Evolutionary conservation across 257 asterid genomes (phyloP).

Genomic region (Solanum appendiculatum): DNA sequence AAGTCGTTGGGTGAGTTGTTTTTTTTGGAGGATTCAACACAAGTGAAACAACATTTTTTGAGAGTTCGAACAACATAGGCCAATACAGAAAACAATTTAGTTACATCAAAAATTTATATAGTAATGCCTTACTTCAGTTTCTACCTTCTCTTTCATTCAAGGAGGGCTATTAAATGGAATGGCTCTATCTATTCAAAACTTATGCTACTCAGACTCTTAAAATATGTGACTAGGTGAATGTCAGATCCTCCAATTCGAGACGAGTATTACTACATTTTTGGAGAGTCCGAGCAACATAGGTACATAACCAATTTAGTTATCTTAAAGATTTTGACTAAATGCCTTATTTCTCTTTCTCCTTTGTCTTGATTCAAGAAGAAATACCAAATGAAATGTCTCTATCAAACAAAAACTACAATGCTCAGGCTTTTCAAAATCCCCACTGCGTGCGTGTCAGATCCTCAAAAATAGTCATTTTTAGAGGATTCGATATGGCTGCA

Average conservation of each 20-base stretch:
- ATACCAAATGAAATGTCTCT: background rate
- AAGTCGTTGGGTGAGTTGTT: too few relatives aligned
- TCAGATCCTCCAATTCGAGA: too few relatives aligned
- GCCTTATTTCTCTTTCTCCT: background rate
- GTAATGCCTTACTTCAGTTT: background rate
- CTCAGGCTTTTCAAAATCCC: background rate
- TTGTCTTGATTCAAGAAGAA: slow-evolving; percentile 12
- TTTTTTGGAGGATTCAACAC: too few relatives aligned
- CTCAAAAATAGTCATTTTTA: too few relatives aligned
- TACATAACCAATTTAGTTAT: too few relatives aligned
- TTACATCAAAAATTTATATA: too few relatives aligned
- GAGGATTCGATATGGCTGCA: background rate
- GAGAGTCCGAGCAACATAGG: background rate
- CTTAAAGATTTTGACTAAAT: background rate
- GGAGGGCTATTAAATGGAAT: background rate
- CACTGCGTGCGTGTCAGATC: background rate
- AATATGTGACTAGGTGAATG: background rate
- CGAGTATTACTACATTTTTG: too few relatives aligned
- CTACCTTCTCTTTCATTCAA: background rate
- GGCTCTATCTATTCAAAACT: background rate
- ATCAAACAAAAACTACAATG: background rate
- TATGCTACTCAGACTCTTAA: background rate
- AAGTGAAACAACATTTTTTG: too few relatives aligned
- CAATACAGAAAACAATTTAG: too few relatives aligned
- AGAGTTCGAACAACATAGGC: too few relatives aligned